Base-by-base conservation (phyloP, 495 filamentous ascomycete species). In the Aspergillus baeticus region DNA sequence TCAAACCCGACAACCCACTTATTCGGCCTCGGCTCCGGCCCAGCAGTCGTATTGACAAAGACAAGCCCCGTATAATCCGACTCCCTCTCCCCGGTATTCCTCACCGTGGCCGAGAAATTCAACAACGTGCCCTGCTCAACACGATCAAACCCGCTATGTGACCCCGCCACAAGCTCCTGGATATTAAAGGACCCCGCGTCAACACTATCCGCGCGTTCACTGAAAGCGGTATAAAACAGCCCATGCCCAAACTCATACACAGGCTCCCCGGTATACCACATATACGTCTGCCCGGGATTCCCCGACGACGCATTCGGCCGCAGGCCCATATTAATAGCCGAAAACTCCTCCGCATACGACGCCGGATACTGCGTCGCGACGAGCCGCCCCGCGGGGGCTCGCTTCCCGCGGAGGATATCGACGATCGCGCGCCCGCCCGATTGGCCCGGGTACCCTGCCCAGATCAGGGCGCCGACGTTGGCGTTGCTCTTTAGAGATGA, bases 1-100 rank as follows among this genome's bases (percentile, higher is more conserved):
- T 76, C 72, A 54, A 86, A 90, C 0, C 81, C 76, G 4, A 82
- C 83, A 0, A 89, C 74, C 63, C 78, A 78, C 66, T 89, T 89
- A 55, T 81, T 81, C 6, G 87, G 85, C 50, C 82, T 73, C 4
- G 86, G 87, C 47, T 63, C 58, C 0, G 85, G 86, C 0, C 87
- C 87, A 2, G 74, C 71, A 5, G 74, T 74, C 2, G 78, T 82
- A 18, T 79, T 71, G 14, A 79, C 57, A 64, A 86, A 90, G 0
- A 68, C 70, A 43, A 90, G 73, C 6, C 75, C 79, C 0, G 84
- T 81, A 55, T 83, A 90, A 63, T 86, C 84, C 0, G 84, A 87
- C 2, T 67, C 56, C 0, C 63, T 62, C 1, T 69, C 63, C 5
- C 86, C 86, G 0, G 79, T 80, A 66, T 90, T 89, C 0, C 62